A percentile compares a stretch with the other conserved stretches of the same genome.
These are phyloP conservation scores for Hypoxylon sp. DNA, from an alignment of 2,329 filamentous ascomycete species.

Conservation along the genomic window DNA sequence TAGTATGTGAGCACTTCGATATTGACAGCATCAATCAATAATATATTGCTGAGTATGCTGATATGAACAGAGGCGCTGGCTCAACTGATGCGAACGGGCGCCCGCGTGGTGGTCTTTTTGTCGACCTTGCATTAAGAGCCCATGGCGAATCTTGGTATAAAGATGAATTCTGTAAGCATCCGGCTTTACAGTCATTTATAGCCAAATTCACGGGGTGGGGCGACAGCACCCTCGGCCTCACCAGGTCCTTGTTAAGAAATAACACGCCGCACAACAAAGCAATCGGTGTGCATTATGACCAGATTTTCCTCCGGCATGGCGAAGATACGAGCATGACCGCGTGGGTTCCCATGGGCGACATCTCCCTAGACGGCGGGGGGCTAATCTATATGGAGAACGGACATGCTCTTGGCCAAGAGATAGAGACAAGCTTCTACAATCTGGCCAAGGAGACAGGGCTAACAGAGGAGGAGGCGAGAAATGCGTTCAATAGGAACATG, in stretches of 20 bases:
- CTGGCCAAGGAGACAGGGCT: conserved; percentile 65
- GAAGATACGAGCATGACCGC: conserved; percentile 69
- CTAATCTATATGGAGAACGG: conserved; percentile 71
- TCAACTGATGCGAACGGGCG: conserved; percentile 54
- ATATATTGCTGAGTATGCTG: conserved; percentile 6
- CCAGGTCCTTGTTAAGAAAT: conserved; percentile 68
- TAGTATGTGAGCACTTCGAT: conserved; percentile 18
- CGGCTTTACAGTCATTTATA: conserved; percentile 64
- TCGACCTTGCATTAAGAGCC: conserved; percentile 67
- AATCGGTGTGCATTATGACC: conserved; percentile 73
- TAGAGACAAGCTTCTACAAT: conserved; percentile 65
- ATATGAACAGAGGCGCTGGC: conserved; percentile 41
- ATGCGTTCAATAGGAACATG: conserved; percentile 72
- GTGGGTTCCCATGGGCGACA: conserved; percentile 70
- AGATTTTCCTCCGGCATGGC: conserved; percentile 70
- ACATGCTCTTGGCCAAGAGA: conserved; percentile 61
- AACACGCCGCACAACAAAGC: conserved; percentile 70
- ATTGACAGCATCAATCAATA: not conserved
- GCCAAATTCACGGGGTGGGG: conserved; percentile 68
- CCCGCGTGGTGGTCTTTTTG: conserved; percentile 49
- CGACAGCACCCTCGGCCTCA: conserved; percentile 61
- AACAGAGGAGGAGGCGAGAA: conserved; percentile 65
- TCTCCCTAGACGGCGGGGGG: conserved; percentile 68
- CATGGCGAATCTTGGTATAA: conserved; percentile 68
- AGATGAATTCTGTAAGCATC: conserved; percentile 68